Percentiles rank a stretch among this genome's conserved stretches.
Conservation (phyloP, 1,284 basidiomycete genomes). For the Abortiporus biennis region DNA sequence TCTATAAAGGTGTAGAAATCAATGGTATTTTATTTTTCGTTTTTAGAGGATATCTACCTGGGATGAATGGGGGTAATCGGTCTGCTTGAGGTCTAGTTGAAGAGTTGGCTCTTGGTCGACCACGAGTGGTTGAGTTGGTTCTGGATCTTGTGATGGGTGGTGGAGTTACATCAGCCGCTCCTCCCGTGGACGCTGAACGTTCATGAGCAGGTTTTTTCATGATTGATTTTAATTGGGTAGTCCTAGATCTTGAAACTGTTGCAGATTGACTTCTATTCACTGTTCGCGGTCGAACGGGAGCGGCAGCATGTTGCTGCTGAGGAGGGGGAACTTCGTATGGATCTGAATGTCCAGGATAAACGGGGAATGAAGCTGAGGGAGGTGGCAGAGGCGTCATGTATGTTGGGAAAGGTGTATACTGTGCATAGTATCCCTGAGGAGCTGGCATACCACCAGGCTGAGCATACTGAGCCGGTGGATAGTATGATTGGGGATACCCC, state of each 20-base stretch:
- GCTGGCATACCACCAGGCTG: slow-evolving; percentile 15
- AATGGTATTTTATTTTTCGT: neutral
- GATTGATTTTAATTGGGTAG: slow-evolving; percentile 45
- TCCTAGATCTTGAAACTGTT: slow-evolving; percentile 12
- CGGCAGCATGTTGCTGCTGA: neutral
- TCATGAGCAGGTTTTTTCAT: slow-evolving; percentile 40
- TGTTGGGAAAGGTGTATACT: neutral
- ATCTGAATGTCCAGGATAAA: slow-evolving; percentile 9
- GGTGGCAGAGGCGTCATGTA: neutral
- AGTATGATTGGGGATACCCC: slow-evolving; percentile 11
- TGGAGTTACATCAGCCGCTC: slow-evolving; percentile 1
- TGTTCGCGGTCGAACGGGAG: slow-evolving; percentile 11
- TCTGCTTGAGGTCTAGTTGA: slow-evolving; percentile 22
- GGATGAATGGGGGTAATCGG: slow-evolving; percentile 17
- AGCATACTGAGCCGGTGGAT: slow-evolving; percentile 14
- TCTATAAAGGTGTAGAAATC: slow-evolving; percentile 16
- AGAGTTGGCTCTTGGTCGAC: neutral
- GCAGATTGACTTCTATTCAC: slow-evolving; percentile 17
- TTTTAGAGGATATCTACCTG: slow-evolving; percentile 16
- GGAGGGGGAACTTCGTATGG: neutral
- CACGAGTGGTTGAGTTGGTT: slow-evolving; percentile 14
- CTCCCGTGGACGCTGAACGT: slow-evolving; percentile 11
- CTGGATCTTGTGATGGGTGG: slow-evolving; percentile 15
- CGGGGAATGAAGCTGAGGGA: slow-evolving; percentile 12
- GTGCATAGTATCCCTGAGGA: slow-evolving; percentile 6